Conservation (phyloP, 2,329 filamentous ascomycete species). For the Trichoderma atroviride region DNA sequence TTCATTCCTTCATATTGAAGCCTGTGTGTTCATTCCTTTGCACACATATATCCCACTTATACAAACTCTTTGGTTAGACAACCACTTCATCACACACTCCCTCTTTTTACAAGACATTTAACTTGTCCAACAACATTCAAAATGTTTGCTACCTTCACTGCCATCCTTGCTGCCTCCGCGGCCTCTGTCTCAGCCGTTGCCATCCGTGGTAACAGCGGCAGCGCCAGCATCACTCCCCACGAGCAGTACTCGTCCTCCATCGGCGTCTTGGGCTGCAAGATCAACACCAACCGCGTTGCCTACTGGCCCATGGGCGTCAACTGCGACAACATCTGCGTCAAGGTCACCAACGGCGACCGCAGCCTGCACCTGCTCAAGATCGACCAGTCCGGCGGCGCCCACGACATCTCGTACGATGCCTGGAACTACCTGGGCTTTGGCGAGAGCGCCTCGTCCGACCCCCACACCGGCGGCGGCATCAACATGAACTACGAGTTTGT, state of each 20-base stretch:
- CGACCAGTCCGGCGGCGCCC: conserved; percentile 58
- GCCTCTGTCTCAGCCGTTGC: conserved; percentile 37
- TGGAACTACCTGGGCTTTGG: conserved; percentile 61
- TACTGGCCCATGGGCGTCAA: conserved; percentile 59
- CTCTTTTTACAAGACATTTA: conserved; percentile 22
- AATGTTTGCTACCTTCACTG: conserved; percentile 32
- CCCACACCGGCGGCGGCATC: conserved; percentile 53
- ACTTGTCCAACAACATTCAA: conserved; percentile 14
- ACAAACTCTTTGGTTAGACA: conserved; percentile 11
- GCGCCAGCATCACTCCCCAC: conserved; percentile 54
- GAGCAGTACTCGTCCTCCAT: conserved; percentile 59
- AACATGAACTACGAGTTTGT: conserved; percentile 55
- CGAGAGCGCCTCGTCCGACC: conserved; percentile 49
- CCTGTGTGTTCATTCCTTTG: conserved; percentile 23
- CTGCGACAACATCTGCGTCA: conserved; percentile 61
- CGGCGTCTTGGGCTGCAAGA: conserved; percentile 62
- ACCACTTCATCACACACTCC: conserved; percentile 16
- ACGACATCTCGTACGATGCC: conserved; percentile 64
- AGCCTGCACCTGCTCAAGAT: conserved; percentile 61
- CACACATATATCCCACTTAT: neutral
- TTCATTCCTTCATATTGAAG: conserved; percentile 24
- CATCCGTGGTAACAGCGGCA: conserved; percentile 33
- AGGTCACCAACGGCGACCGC: conserved; percentile 53
- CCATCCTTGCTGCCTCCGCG: conserved; percentile 38
- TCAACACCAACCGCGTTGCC: conserved; percentile 62